phyloP scores from a whole-genome alignment of 2,329 filamentous ascomycete species.

The Periconia sp. region DNA sequence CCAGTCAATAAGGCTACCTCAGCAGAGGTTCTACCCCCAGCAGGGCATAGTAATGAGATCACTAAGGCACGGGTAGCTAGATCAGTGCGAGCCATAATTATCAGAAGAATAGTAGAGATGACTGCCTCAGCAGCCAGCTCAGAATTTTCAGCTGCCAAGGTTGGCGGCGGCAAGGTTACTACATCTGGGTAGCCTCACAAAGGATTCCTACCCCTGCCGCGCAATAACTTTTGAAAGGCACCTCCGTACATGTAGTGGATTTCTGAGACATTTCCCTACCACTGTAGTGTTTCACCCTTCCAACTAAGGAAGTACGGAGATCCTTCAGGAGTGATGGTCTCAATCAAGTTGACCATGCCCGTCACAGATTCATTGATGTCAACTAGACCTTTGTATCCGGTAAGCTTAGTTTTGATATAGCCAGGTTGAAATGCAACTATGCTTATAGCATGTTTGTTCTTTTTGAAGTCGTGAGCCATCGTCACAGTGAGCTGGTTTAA shows the following conservation, averaged over 20 bases:
- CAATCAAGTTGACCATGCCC: no score
- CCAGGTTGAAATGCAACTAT: background rate
- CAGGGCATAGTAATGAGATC: constrained; percentile 8
- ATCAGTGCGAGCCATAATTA: no score
- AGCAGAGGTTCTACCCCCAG: constrained; percentile 1
- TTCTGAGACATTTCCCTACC: no score
- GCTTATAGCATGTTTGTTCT: background rate
- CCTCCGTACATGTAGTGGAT: constrained; percentile 8
- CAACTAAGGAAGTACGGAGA: no score
- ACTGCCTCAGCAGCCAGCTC: background rate
- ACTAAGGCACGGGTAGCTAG: constrained; percentile 4
- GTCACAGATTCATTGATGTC: no score
- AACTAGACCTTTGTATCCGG: no score
- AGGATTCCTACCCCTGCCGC: background rate
- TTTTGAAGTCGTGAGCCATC: background rate
- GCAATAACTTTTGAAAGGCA: constrained; percentile 10
- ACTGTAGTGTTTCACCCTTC: no score
- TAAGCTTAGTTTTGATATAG: background rate
- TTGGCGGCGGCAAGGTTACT: background rate
- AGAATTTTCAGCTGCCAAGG: background rate
- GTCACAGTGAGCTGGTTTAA: background rate
- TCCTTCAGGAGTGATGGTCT: no score
- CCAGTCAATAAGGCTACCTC: constrained; percentile 7
- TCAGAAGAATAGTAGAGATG: constrained; percentile 6
- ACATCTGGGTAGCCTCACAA: background rate